phyloP scores from a whole-genome alignment of 139 green algal species.

The Astrephomene gubernaculifera region DNA sequence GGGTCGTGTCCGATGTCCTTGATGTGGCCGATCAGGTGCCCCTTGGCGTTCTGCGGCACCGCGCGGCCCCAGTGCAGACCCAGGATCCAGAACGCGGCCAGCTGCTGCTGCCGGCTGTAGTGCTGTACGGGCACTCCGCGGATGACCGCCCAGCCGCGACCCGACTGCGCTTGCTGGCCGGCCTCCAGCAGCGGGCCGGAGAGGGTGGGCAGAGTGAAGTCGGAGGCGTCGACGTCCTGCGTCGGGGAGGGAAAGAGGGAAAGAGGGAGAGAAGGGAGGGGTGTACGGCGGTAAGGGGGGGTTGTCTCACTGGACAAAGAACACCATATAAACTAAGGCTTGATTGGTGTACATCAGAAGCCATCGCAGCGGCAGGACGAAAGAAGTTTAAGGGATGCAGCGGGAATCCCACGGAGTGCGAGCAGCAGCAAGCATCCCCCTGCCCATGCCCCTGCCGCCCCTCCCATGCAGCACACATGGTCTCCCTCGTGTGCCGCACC shows the following conservation, averaged over 20 bases:
- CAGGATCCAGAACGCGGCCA: conserved; percentile 63
- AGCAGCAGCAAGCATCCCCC: too few relatives aligned
- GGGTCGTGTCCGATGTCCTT: conserved; percentile 73
- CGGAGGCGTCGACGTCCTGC: conserved; percentile 54
- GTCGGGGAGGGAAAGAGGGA: not conserved
- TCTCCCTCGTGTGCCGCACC: too few relatives aligned
- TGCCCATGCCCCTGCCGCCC: too few relatives aligned
- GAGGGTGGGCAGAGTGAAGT: conserved; percentile 69
- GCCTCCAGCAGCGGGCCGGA: conserved; percentile 53
- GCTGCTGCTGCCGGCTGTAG: conserved; percentile 61
- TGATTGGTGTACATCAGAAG: too few relatives aligned
- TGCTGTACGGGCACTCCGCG: conserved; percentile 64
- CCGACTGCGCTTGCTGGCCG: conserved; percentile 54
- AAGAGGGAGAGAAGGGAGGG: too few relatives aligned
- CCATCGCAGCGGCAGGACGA: not conserved
- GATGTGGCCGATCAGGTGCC: conserved; percentile 78
- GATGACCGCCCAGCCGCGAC: conserved; percentile 72
- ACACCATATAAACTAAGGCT: not conserved
- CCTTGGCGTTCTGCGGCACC: conserved; percentile 71
- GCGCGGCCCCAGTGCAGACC: conserved; percentile 65
- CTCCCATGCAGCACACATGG: too few relatives aligned
- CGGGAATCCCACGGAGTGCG: too few relatives aligned
- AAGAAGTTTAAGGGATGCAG: too few relatives aligned
- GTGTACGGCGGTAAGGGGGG: not conserved
- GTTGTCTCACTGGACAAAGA: not conserved